Evolutionary conservation across 176 grass and related monocot genomes (phyloP).

Genomic region (Ensete glaucum): DNA sequence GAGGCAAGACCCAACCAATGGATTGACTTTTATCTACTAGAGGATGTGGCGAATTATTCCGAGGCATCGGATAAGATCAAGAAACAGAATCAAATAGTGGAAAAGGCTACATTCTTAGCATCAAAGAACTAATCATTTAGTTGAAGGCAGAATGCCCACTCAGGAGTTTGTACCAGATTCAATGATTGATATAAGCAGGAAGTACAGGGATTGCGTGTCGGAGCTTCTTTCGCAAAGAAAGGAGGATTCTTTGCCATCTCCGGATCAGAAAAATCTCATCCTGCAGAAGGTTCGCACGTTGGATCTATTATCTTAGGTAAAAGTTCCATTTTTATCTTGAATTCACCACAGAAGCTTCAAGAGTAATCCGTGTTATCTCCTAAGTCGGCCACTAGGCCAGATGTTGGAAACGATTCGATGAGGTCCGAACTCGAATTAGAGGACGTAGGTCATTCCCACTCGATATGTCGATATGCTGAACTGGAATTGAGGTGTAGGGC

Average conservation of each 20-base stretch:
- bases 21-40: background rate
- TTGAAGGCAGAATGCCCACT: background rate
- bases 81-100: background rate
- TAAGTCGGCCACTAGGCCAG: too few relatives aligned
- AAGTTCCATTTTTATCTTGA: background rate
- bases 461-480: too few relatives aligned
- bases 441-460: too few relatives aligned
- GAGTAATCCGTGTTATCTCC: too few relatives aligned
- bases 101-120: background rate
- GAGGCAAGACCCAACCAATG: conserved; percentile 4
- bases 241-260: background rate
- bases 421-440: too few relatives aligned
- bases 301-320: too few relatives aligned
- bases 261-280: background rate
- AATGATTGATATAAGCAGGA: conserved; percentile 3
- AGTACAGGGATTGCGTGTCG: background rate
- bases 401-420: too few relatives aligned
- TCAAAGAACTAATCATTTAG: background rate
- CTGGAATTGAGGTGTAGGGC: too few relatives aligned
- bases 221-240: background rate
- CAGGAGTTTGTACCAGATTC: background rate
- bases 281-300: background rate
- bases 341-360: background rate
- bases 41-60: background rate
- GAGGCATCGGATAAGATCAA: background rate